Conservation (phyloP, 2,329 filamentous ascomycete species). For the Trichoderma polysporum region DNA sequence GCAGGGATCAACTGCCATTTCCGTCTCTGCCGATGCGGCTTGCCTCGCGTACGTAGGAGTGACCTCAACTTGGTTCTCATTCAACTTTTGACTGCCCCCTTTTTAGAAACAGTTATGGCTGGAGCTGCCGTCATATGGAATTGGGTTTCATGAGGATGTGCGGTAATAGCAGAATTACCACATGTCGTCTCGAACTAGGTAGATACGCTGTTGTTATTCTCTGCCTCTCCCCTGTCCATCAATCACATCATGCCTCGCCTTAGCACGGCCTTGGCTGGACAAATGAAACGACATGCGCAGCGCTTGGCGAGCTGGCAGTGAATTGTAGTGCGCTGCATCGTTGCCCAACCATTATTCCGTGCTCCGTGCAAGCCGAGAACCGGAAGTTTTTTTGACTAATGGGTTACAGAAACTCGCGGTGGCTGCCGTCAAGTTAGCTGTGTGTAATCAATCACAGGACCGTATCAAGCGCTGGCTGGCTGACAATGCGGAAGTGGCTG, state of each 20-base stretch:
- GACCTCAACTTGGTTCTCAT: slow-evolving; percentile 1
- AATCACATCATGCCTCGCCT: too few relatives aligned
- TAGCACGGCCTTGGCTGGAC: not conserved
- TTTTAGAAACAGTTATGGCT: not conserved
- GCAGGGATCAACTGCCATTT: not conserved
- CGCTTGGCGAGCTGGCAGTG: not conserved
- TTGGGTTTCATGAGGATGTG: too few relatives aligned
- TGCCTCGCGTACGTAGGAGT: slow-evolving; percentile 15
- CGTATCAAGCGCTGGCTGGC: not conserved
- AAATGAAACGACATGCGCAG: not conserved
- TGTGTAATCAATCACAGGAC: slow-evolving; percentile 1
- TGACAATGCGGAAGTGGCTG: not conserved
- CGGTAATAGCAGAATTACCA: too few relatives aligned
- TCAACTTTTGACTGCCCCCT: not conserved
- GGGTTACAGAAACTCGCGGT: not conserved
- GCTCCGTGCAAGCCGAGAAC: not conserved
- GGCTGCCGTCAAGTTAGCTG: not conserved
- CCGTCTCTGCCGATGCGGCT: slow-evolving; percentile 12
- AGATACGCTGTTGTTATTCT: too few relatives aligned
- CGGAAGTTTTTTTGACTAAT: not conserved
- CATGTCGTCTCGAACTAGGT: too few relatives aligned
- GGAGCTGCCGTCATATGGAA: too few relatives aligned
- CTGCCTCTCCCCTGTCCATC: too few relatives aligned
- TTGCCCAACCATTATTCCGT: not conserved
- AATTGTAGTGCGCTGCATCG: not conserved